These are phyloP conservation scores for Coemansia sp. DNA, from an alignment of 192 early-diverging fungal species.

Conservation along the genomic window DNA sequence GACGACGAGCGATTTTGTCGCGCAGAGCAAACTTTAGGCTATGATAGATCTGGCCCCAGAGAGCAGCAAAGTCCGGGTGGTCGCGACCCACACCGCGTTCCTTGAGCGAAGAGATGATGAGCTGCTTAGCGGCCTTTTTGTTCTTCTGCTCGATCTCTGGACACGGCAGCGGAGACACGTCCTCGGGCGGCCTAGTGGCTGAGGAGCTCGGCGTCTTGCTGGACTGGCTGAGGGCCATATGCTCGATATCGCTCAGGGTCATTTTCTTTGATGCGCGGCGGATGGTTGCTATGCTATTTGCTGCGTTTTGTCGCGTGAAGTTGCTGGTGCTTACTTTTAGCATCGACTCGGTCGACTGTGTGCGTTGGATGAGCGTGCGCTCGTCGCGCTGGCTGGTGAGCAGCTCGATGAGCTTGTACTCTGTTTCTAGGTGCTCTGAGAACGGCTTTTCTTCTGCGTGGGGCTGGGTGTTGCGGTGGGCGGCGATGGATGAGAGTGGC, in stretches of 20 bases:
- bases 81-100: slow-evolving; percentile 35
- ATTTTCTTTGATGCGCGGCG: slow-evolving; percentile 20
- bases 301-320: slow-evolving; percentile 7
- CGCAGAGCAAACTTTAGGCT: slow-evolving; percentile 53
- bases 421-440: neutral
- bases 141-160: slow-evolving; percentile 29
- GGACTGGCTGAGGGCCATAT: slow-evolving; percentile 7
- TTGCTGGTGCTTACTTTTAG: neutral
- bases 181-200: neutral
- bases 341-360: slow-evolving; percentile 31
- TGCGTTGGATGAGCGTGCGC: slow-evolving; percentile 33
- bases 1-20: slow-evolving; percentile 19
- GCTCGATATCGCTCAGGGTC: slow-evolving; percentile 48
- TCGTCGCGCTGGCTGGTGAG: slow-evolving; percentile 19
- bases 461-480: neutral
- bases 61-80: slow-evolving; percentile 45
- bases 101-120: slow-evolving; percentile 48
- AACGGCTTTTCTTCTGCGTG: neutral
- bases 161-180: neutral
- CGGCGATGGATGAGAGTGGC: slow-evolving; percentile 1
- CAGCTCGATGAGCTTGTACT: slow-evolving; percentile 25
- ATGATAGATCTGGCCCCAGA: slow-evolving; percentile 53
- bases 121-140: slow-evolving; percentile 49
- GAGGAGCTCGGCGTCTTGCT: neutral
- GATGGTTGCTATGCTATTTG: neutral